Evolutionary conservation across 805 yeast genomes (phyloP).

Genomic region (Cephaloascus albidus): DNA sequence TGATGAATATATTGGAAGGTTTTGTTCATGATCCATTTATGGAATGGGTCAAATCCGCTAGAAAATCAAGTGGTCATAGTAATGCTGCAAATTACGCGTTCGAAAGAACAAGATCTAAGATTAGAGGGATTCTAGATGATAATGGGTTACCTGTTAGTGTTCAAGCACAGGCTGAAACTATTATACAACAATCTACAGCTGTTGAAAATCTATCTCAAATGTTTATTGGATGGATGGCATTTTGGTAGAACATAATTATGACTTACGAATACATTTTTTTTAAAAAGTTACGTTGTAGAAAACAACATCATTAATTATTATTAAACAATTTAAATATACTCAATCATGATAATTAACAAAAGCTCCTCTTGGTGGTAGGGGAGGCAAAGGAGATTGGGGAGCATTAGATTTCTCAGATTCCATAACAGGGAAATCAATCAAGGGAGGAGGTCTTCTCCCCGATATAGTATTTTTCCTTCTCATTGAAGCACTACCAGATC

Average conservation of each 20-base stretch:
- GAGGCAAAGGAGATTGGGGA: constrained; percentile 3
- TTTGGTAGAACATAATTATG: too few species aligned
- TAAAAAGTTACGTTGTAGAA: too few species aligned
- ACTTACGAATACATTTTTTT: too few species aligned
- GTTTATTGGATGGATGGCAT: constrained; percentile 93
- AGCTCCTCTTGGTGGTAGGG: constrained; percentile 6
- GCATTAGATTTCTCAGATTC: background rate
- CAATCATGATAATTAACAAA: background rate
- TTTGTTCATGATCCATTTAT: constrained; percentile 87
- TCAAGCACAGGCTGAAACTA: constrained; percentile 84
- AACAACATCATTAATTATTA: too few species aligned
- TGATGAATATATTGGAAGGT: constrained; percentile 88
- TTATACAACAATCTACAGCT: constrained; percentile 76
- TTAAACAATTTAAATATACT: too few species aligned
- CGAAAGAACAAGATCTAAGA: constrained; percentile 63
- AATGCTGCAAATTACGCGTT: constrained; percentile 56
- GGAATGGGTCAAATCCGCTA: constrained; percentile 50
- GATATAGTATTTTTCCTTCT: background rate
- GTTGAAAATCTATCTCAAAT: constrained; percentile 64
- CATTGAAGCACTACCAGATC: background rate
- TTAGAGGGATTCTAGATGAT: constrained; percentile 72
- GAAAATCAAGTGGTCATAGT: constrained; percentile 9
- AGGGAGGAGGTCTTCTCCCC: background rate
- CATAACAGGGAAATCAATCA: background rate
- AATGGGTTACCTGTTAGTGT: constrained; percentile 86